Evolutionary conservation across 257 asterid species (phyloP), one percentile per base, ranked within the genome.

Genomic region (Rehmannia glutinosa): DNA sequence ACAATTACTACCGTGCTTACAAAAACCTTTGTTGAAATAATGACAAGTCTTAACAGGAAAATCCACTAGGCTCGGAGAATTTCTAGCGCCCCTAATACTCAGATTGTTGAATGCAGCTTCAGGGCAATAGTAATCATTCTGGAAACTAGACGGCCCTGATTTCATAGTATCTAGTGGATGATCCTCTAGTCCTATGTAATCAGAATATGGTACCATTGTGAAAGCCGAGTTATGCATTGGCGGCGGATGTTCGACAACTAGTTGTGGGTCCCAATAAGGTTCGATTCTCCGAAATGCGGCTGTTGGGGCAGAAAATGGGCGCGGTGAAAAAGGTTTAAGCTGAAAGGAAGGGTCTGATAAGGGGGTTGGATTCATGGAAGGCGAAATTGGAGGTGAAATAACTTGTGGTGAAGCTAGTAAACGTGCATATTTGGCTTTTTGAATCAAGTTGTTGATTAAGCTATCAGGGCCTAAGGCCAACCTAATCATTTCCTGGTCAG

Each of bases 1-100:
- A 80, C 97, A 92, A 42, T 76, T 87, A 56, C 75, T 77, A 39
- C 97, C 98, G 66, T 89, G 96, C 87, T 88, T 92, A 65, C 98
- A 92, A 33, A 74, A 84, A 4, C 98, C 98, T 73, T 81, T 86
- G 76, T 50, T 83, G 80, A 83, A 89, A 75, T 87, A 92, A 57
- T 86, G 95, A 69, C 97, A 92, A 41, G 83, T 72, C 79, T 86
- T 89, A 42, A 84, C 77, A 0, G 92, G 92, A 64, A 56, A 52
- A 50, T 84, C 80, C 33, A 71, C 20, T 11, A 52, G 53, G 68
- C 66, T 67, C 7, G 64, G 73, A 50, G 84, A 57, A 66, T 77
- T 73, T 36, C 91, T 75, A 41, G 36, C 25, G 45, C 82, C 83
- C 75, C 85, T 79, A 12, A 52, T 73, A 53, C 83, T 69, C 68